phyloP scores from a whole-genome alignment of 768 basidiomycete species.

The Macrolepiota fuliginosa region DNA sequence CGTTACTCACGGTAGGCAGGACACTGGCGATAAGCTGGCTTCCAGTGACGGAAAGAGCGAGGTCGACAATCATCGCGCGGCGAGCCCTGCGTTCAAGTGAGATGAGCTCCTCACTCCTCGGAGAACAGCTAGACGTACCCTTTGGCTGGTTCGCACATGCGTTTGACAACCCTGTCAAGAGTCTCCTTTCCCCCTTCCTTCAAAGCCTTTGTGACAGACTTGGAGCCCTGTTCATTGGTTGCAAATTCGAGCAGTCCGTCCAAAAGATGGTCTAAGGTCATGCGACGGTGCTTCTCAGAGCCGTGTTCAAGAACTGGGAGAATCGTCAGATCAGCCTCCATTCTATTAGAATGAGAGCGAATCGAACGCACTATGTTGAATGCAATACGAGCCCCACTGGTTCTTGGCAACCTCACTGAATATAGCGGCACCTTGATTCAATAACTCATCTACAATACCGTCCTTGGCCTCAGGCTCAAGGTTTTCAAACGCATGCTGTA shows the following conservation, averaged over 20 bases:
- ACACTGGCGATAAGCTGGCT: slow-evolving; percentile 85
- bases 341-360: neutral
- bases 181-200: slow-evolving; percentile 83
- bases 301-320: slow-evolving; percentile 79
- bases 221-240: slow-evolving; percentile 83
- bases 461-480: slow-evolving; percentile 82
- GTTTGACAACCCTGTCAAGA: slow-evolving; percentile 67
- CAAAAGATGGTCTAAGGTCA: slow-evolving; percentile 78
- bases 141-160: slow-evolving; percentile 86
- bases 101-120: neutral
- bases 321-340: neutral
- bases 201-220: slow-evolving; percentile 82
- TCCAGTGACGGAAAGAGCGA: slow-evolving; percentile 80
- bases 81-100: slow-evolving; percentile 39
- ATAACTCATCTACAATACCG: slow-evolving; percentile 80
- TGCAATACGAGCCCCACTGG: slow-evolving; percentile 88
- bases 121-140: slow-evolving; percentile 41
- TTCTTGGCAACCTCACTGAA: slow-evolving; percentile 81
- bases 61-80: slow-evolving; percentile 82
- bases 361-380: slow-evolving; percentile 70
- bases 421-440: slow-evolving; percentile 63
- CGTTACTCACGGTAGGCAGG: slow-evolving; percentile 60
- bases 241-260: slow-evolving; percentile 77
- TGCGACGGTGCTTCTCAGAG: slow-evolving; percentile 66
- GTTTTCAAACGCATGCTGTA: slow-evolving; percentile 81